A percentile compares a stretch with the other conserved stretches of the same genome.
These are phyloP conservation scores for Tilletia indica DNA, from an alignment of 1,284 basidiomycete species.

Conservation along the genomic window DNA sequence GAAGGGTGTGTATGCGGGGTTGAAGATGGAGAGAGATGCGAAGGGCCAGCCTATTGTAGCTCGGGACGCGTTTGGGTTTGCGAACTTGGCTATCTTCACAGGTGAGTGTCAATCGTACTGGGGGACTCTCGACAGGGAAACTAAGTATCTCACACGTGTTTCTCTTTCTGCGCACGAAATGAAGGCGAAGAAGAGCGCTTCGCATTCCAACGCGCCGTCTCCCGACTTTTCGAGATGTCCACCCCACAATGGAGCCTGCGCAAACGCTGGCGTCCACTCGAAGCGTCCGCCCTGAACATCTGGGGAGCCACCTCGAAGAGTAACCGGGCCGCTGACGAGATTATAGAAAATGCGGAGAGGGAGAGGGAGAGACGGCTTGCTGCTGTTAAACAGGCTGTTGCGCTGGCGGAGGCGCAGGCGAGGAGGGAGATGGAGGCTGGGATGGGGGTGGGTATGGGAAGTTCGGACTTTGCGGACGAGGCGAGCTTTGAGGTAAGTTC, in stretches of 20 bases:
- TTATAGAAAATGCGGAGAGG: no score
- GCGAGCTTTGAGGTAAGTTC: constrained; percentile 19
- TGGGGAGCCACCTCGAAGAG: constrained; percentile 27
- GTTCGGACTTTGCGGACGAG: constrained; percentile 19
- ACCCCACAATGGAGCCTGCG: constrained; percentile 36
- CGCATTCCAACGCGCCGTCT: constrained; percentile 69
- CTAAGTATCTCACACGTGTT: background rate
- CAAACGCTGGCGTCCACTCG: constrained; percentile 40
- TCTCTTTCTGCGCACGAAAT: background rate
- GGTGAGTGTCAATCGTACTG: background rate
- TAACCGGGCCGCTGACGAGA: no score
- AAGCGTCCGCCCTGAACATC: constrained; percentile 31
- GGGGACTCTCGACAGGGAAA: no score
- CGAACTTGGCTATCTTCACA: constrained; percentile 66
- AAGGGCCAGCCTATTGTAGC: constrained; percentile 25
- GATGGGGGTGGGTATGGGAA: background rate
- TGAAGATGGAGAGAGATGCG: constrained; percentile 23
- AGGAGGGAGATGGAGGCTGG: background rate
- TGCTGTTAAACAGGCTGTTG: background rate
- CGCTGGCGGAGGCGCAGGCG: constrained; percentile 8
- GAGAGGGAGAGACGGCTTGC: no score
- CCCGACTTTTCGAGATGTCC: constrained; percentile 67
- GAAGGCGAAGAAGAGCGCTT: constrained; percentile 67
- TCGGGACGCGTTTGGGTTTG: constrained; percentile 57
- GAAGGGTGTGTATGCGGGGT: background rate